Base-by-base conservation (phyloP, 495 filamentous ascomycete species). In the Parachaetomium inaequale region DNA sequence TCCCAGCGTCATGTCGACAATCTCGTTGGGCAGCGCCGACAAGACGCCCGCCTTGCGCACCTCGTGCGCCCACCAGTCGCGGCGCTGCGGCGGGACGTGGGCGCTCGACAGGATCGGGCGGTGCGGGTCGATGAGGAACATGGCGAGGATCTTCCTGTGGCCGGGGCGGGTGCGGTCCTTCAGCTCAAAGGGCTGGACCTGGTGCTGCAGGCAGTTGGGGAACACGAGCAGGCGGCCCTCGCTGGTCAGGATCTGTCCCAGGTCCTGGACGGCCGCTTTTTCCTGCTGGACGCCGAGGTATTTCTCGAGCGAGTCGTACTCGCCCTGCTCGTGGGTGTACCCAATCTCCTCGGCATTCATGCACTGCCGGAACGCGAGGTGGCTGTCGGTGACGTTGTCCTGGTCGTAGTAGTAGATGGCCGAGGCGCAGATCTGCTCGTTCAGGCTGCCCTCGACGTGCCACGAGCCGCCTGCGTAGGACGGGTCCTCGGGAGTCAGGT, bases 391-490 rank as follows among this genome's bases (percentile, higher is more conserved):
- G 55, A 88, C 82, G 68, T 91, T 90, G 4, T 84, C 73, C 54
- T 65, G 72, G 61, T 86, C 82, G 66, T 85, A 87, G 74, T 86
- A 86, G 70, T 84, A 87, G 7, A 87, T 65, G 3, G 84, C 82
- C 0, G 82, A 84, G 6, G 83, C 84, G 50, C 77, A 78, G 43
- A 87, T 87, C 23, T 70, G 72, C 52, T 87, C 84, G 59, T 85
- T 85, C 62, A 81, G 61, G 51, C 78, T 75, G 25, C 83, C 84
- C 64, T 85, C 83, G 19, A 85, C 65, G 64, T 84, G 82, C 66
- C 68, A 74, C 12, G 47, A 53, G 26, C 75, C 74, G 53, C 76
- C 74, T 0, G 32, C 57, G 61, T 72, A 75, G 0, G 40, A 50
- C 0, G 83, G 81, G 19, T 81, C 79, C 47, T 83, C 81, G 0